These are phyloP conservation scores for Trichoderma virens DNA, from an alignment of 495 filamentous ascomycete species.

Conservation along the genomic window DNA sequence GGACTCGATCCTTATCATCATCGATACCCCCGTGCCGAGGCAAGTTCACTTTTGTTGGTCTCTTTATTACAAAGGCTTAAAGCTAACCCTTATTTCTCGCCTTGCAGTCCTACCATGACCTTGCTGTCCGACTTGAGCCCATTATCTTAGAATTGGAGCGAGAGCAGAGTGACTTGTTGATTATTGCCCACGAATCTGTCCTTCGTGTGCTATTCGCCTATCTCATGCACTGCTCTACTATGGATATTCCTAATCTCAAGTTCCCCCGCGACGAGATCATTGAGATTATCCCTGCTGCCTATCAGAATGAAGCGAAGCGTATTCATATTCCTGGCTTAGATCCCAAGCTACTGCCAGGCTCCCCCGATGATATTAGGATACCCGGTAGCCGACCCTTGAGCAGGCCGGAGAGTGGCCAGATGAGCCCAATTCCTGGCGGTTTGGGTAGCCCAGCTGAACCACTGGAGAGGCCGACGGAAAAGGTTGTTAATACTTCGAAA, in stretches of 20 bases:
- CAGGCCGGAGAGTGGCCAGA: slow-evolving; percentile 16
- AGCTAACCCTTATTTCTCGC: slow-evolving; percentile 12
- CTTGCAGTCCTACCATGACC: slow-evolving; percentile 88
- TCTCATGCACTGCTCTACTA: slow-evolving; percentile 96
- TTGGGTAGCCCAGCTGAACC: slow-evolving; percentile 28
- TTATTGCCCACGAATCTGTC: slow-evolving; percentile 97
- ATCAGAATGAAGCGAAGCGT: slow-evolving; percentile 88
- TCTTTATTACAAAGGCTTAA: background rate
- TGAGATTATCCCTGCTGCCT: slow-evolving; percentile 95
- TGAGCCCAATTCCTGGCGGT: slow-evolving; percentile 25
- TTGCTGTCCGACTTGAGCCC: slow-evolving; percentile 95
- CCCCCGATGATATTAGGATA: slow-evolving; percentile 77
- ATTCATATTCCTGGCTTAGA: slow-evolving; percentile 54
- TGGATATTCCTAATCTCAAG: slow-evolving; percentile 84
- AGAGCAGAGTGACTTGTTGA: slow-evolving; percentile 92
- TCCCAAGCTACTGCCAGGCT: slow-evolving; percentile 47
- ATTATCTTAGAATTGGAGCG: slow-evolving; percentile 97
- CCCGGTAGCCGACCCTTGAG: slow-evolving; percentile 28
- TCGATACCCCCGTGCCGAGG: slow-evolving; percentile 90
- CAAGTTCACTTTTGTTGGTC: slow-evolving; percentile 28
- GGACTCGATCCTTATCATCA: slow-evolving; percentile 96
- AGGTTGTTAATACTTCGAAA: slow-evolving; percentile 36
- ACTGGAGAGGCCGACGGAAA: slow-evolving; percentile 32
- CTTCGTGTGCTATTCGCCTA: slow-evolving; percentile 95
- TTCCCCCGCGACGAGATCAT: slow-evolving; percentile 97